Evolutionary conservation across 768 basidiomycete species (phyloP).

Genomic region (Termitomyces sp.): DNA sequence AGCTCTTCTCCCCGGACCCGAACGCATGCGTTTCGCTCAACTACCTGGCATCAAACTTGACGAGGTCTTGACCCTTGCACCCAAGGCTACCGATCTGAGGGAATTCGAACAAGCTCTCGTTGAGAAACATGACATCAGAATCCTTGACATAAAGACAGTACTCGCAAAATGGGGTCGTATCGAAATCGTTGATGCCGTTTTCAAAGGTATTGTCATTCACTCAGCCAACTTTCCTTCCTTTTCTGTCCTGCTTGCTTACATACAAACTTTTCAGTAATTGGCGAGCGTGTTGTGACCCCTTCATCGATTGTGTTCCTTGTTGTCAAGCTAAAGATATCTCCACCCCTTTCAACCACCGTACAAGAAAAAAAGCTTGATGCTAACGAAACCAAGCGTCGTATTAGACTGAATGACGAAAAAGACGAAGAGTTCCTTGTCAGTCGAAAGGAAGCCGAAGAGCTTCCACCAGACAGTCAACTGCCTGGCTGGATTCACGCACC

Average conservation of each 20-base stretch:
- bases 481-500: slow-evolving; percentile 83
- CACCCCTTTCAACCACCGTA: slow-evolving; percentile 34
- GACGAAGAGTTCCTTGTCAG: slow-evolving; percentile 67
- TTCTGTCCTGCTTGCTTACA: neutral
- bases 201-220: slow-evolving; percentile 61
- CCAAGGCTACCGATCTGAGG: slow-evolving; percentile 33
- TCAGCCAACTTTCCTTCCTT: neutral
- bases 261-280: slow-evolving; percentile 56
- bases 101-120: slow-evolving; percentile 46
- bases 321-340: slow-evolving; percentile 72
- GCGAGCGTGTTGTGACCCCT: slow-evolving; percentile 83
- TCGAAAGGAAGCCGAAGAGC: slow-evolving; percentile 57
- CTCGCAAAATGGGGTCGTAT: slow-evolving; percentile 66
- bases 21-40: slow-evolving; percentile 53
- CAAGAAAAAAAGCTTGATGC: slow-evolving; percentile 35
- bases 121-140: slow-evolving; percentile 42
- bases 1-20: slow-evolving; percentile 62
- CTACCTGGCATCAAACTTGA: slow-evolving; percentile 64
- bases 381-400: slow-evolving; percentile 41
- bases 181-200: slow-evolving; percentile 75
- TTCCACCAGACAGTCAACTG: slow-evolving; percentile 31
- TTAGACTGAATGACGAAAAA: slow-evolving; percentile 48
- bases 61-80: slow-evolving; percentile 34
- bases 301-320: slow-evolving; percentile 84
- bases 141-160: slow-evolving; percentile 53